phyloP scores from a whole-genome alignment of 192 early-diverging fungal genomes.

The Coemansia sp. region DNA sequence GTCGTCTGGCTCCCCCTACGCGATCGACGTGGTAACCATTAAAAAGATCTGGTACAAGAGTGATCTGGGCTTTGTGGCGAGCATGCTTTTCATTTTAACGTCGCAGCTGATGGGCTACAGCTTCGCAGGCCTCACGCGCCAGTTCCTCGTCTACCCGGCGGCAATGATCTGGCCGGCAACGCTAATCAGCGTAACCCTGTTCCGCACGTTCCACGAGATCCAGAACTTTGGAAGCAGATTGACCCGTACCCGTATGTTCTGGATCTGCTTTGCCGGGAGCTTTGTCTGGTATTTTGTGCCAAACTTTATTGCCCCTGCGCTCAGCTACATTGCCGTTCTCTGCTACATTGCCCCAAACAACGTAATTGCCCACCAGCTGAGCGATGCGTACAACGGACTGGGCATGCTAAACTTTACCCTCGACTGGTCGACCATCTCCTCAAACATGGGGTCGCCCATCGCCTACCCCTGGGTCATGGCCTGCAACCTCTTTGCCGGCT shows the following conservation, averaged over 20 bases:
- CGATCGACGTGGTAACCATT: conserved; percentile 70
- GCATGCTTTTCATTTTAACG: conserved; percentile 67
- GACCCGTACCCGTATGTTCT: conserved; percentile 58
- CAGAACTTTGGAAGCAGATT: conserved; percentile 55
- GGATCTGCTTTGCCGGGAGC: conserved; percentile 45
- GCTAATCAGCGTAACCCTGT: conserved; percentile 71
- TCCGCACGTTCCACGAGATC: conserved; percentile 72
- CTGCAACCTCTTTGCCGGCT: conserved; percentile 68
- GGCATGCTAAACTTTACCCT: conserved; percentile 69
- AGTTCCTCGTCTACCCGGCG: conserved; percentile 77
- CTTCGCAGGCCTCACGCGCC: conserved; percentile 68
- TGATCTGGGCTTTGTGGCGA: conserved; percentile 62
- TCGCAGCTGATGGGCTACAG: conserved; percentile 67
- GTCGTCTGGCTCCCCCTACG: conserved; percentile 67
- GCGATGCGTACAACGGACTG: conserved; percentile 58
- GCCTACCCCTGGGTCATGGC: conserved; percentile 72
- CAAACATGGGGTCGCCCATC: conserved; percentile 60
- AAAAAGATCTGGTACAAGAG: conserved; percentile 68
- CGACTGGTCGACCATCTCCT: conserved; percentile 69
- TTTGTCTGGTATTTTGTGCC: conserved; percentile 62
- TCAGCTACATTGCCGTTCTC: conserved; percentile 63
- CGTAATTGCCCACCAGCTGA: conserved; percentile 43
- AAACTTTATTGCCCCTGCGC: conserved; percentile 62
- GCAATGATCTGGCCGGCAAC: conserved; percentile 86
- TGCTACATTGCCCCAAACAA: conserved; percentile 57